These are phyloP conservation scores for Camellia oleifera DNA, from an alignment of 179 eudicot species.

Conservation along the genomic window DNA sequence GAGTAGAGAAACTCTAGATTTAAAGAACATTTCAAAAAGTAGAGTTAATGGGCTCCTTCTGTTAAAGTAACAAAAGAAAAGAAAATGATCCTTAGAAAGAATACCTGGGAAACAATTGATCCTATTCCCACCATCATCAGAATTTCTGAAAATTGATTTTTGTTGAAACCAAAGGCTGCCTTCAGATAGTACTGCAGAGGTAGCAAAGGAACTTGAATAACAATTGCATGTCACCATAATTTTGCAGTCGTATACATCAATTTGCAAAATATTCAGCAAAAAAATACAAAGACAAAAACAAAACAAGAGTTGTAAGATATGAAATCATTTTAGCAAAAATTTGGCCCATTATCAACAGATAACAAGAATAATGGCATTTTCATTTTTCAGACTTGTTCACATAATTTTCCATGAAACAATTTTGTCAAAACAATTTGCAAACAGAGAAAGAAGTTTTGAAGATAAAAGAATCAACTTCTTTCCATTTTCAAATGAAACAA, in stretches of 20 bases:
- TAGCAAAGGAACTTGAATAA: neutral
- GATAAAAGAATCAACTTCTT: neutral
- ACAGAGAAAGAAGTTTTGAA: neutral
- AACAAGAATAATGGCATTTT: neutral
- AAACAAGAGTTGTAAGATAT: neutral
- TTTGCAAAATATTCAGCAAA: neutral
- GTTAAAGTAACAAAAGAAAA: neutral
- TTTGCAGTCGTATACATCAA: neutral
- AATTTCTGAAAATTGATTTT: constrained; percentile 81
- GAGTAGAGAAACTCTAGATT: neutral
- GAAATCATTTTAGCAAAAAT: neutral
- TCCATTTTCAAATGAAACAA: neutral
- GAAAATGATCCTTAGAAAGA: neutral
- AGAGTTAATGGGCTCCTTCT: neutral
- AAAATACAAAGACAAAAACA: neutral
- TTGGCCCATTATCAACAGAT: neutral
- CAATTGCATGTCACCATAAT: neutral
- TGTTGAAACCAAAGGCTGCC: constrained; percentile 81
- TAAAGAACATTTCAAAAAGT: no score
- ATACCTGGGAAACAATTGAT: constrained; percentile 86
- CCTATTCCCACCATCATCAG: constrained; percentile 80
- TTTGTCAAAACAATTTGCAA: neutral
- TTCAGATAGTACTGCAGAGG: constrained; percentile 76
- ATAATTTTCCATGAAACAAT: neutral
- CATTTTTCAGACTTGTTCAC: neutral